Evolutionary conservation across 73 alveolate genomes (phyloP).

Genomic region (Effrenium voratum): DNA sequence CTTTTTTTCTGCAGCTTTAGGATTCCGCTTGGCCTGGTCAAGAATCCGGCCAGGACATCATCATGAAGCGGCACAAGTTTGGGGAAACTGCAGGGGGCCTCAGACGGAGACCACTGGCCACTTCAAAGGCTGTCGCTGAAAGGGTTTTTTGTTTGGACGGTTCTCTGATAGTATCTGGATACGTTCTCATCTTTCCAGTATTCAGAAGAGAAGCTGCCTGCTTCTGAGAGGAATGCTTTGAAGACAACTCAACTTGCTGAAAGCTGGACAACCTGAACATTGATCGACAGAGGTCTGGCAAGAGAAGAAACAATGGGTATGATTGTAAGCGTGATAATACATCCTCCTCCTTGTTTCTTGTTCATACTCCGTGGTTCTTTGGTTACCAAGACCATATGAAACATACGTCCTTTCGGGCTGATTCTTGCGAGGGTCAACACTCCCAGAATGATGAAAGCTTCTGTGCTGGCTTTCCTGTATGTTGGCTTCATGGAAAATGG

Average conservation of each 20-base stretch:
- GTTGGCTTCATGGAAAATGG: no score
- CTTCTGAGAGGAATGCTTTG: not conserved
- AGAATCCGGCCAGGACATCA: conserved; percentile 48
- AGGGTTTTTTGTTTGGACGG: not conserved
- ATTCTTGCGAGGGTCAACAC: no score
- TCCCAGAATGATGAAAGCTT: no score
- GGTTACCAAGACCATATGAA: no score
- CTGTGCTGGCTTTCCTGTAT: no score
- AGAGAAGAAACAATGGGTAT: no score
- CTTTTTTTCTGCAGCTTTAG: not conserved
- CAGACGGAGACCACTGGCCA: not conserved
- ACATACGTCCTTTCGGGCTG: no score
- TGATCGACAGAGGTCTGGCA: not conserved
- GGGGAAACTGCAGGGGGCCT: conserved; percentile 1
- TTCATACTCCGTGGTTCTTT: no score
- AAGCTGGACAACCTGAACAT: not conserved
- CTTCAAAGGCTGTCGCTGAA: not conserved
- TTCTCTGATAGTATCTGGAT: not conserved
- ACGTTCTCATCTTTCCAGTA: not conserved
- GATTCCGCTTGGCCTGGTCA: not conserved
- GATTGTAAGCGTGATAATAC: no score
- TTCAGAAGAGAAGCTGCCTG: not conserved
- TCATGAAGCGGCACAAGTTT: conserved; percentile 33
- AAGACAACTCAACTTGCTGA: no score
- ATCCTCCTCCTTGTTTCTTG: no score